Conservation (phyloP, 2,329 filamentous ascomycete genomes). For the Arthrobotrys sinensis region DNA sequence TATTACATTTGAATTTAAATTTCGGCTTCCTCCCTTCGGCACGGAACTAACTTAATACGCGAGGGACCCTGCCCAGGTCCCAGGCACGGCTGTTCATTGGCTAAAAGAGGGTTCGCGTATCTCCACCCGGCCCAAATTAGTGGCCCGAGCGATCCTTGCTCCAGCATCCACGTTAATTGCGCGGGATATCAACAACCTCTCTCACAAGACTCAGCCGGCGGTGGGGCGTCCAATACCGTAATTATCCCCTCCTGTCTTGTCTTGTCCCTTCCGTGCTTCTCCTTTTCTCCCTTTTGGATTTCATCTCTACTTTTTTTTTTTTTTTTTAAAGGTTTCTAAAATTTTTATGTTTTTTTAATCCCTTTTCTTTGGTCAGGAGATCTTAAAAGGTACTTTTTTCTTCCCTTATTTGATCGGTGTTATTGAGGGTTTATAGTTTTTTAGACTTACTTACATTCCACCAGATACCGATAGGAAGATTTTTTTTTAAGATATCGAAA, state of each 20-base stretch:
- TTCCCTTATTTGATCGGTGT: background rate
- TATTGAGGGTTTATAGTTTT: background rate
- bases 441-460: constrained; percentile 14
- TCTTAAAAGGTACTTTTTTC: background rate
- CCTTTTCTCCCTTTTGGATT: constrained; percentile 14
- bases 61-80: background rate
- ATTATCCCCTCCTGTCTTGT: constrained; percentile 23
- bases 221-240: constrained; percentile 39
- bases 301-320: constrained; percentile 5
- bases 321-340: too few species aligned
- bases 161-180: constrained; percentile 36
- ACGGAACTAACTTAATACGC: constrained; percentile 29
- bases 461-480: constrained; percentile 5
- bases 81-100: constrained; percentile 24
- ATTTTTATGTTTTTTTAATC: too few species aligned
- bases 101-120: constrained; percentile 23
- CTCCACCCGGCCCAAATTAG: constrained; percentile 38
- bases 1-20: constrained; percentile 7
- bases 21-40: constrained; percentile 14
- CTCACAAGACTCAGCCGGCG: constrained; percentile 28
- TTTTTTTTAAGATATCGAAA: background rate
- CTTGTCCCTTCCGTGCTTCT: constrained; percentile 19
- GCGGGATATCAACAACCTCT: constrained; percentile 35
- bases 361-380: background rate
- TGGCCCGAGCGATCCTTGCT: constrained; percentile 53